Evolutionary conservation across 208 protist species (phyloP), one percentile per base, ranked within the genome.

Genomic region (Borovskyia barvae): DNA sequence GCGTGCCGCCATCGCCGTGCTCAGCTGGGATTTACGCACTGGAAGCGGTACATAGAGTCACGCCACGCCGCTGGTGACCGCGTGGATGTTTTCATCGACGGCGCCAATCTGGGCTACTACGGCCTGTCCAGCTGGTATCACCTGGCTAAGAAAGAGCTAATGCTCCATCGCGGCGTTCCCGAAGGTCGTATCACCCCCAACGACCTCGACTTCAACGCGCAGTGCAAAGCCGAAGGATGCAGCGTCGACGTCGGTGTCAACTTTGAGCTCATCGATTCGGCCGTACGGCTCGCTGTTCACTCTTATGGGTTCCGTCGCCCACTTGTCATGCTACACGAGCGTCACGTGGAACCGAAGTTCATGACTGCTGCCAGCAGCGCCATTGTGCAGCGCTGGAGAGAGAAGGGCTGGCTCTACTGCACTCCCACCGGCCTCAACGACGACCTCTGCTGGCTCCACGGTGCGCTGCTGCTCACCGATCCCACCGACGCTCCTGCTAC

Each of bases 41-140:
- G 78, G 77, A 32, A 46, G 42, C 78, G 77, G 2, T 90, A 80
- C 53, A 52, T 90, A 0, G 42, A 65, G 12, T 37, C 46, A 6
- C 80, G 74, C 37, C 51, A 26, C 30, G 56, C 52, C 15, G 22
- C 40, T 24, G 46, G 50, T 28, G 56, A 77, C 35, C 64, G 47
- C 53, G 60, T 68, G 43, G 72, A 78, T 40, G 30, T 85, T 20
- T 66, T 93, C 49, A 91, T 93, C 63, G 87, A 93, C 52, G 87
- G 87, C 30, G 87, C 87, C 7, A 93, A 93, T 47, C 40, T 93
- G 25, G 87, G 87, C 25, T 93, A 93, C 67, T 93, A 91, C 66
- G 87, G 87, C 1, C 78, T 93, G n/a, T 86, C 71, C 24, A 77
- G 53, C 40, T 93, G 87, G 87, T 91, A 93, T 55, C 41, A 60